Evolutionary conservation across 768 basidiomycete species (phyloP).

Genomic region (Tephrocybe sp.): DNA sequence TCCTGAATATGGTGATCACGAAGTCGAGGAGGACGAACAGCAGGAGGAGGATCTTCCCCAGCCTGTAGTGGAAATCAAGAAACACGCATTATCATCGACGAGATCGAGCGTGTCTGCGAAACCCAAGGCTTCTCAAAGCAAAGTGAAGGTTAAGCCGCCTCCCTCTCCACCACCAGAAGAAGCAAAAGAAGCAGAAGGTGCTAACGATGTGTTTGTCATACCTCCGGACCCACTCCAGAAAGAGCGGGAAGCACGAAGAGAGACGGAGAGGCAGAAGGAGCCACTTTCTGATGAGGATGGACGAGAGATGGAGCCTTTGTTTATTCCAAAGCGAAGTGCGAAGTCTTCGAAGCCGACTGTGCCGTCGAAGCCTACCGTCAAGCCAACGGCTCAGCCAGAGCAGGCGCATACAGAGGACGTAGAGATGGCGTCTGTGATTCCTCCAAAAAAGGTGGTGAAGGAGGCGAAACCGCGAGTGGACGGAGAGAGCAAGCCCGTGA

Average conservation of each 20-base stretch:
- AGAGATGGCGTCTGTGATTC: conserved; percentile 1
- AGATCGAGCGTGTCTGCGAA: background rate
- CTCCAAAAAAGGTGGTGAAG: background rate
- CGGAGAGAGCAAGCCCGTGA: conserved; percentile 4
- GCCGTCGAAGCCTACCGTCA: too few species aligned
- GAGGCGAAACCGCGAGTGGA: background rate
- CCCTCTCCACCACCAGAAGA: background rate
- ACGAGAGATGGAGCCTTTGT: conserved; percentile 4
- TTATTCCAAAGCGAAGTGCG: conserved; percentile 11
- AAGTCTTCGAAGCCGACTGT: conserved; percentile 9
- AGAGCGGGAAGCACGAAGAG: background rate
- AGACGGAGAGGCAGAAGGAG: background rate
- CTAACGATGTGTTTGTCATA: conserved; percentile 4
- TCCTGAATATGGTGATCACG: background rate
- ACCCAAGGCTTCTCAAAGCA: background rate
- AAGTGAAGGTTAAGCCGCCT: background rate
- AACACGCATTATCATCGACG: background rate
- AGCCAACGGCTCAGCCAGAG: background rate
- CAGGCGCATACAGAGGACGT: conserved; percentile 1
- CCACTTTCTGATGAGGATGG: background rate
- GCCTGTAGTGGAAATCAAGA: background rate
- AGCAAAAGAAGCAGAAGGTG: background rate
- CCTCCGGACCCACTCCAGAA: background rate
- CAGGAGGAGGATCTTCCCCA: background rate
- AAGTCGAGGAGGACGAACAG: background rate